Evolutionary conservation across 768 basidiomycete genomes (phyloP).

Genomic region (Rhodotorula toruloides): DNA sequence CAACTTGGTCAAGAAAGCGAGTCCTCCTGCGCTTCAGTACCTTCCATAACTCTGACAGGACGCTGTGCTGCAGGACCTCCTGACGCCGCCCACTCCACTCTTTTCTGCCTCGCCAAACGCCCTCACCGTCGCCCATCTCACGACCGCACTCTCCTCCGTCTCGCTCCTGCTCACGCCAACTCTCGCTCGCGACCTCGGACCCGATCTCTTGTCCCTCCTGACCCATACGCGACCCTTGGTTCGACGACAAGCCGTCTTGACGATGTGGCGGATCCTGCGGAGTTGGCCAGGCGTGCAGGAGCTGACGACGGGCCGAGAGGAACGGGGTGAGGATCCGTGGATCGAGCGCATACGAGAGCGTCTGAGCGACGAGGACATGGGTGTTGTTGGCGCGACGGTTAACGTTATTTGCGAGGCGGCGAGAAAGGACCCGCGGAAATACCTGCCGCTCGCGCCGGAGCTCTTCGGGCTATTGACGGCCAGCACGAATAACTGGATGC

Average conservation of each 20-base stretch:
- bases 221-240: constrained; percentile 84
- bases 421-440: constrained; percentile 69
- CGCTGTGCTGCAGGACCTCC: constrained; percentile 64
- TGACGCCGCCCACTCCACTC: constrained; percentile 20
- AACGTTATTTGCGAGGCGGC: constrained; percentile 92
- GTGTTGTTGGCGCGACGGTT: constrained; percentile 84
- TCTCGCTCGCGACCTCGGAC: constrained; percentile 81
- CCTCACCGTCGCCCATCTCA: constrained; percentile 39
- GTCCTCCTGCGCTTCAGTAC: constrained; percentile 42
- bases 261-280: constrained; percentile 69
- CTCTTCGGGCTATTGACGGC: constrained; percentile 87
- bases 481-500: constrained; percentile 98
- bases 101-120: constrained; percentile 29
- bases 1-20: constrained; percentile 86
- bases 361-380: constrained; percentile 49
- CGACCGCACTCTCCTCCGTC: constrained; percentile 45
- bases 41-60: too few species aligned
- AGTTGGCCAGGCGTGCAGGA: constrained; percentile 74
- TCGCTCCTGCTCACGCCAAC: constrained; percentile 65
- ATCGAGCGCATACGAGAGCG: constrained; percentile 42
- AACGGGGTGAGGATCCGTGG: constrained; percentile 46
- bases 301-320: constrained; percentile 61
- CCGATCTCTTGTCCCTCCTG: constrained; percentile 76
- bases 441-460: constrained; percentile 80
- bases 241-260: constrained; percentile 81